Conservation (phyloP, 768 basidiomycete genomes). For the Amanita rubescens region DNA sequence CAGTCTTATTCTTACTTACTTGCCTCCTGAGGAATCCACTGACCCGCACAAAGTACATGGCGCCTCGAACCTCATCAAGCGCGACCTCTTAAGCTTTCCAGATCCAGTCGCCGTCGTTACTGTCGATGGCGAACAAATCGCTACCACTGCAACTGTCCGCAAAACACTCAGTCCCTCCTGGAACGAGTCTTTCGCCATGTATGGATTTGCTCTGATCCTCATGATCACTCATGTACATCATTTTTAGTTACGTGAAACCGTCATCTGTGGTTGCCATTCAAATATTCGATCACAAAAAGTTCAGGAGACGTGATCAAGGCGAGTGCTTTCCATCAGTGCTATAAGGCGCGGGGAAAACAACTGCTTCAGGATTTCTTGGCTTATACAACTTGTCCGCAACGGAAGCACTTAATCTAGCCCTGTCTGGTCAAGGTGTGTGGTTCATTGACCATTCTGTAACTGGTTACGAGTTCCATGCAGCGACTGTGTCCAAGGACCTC, state of each 20-base stretch:
- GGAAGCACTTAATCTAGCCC: slow-evolving; percentile 45
- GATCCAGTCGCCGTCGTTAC: slow-evolving; percentile 88
- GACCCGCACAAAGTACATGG: slow-evolving; percentile 81
- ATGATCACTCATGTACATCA: slow-evolving; percentile 10
- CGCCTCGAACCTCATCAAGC: slow-evolving; percentile 66
- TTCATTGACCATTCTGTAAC: slow-evolving; percentile 11
- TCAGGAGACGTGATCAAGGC: slow-evolving; percentile 82
- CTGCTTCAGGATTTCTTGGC: slow-evolving; percentile 44
- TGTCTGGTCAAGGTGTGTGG: slow-evolving; percentile 36
- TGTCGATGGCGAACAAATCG: slow-evolving; percentile 78
- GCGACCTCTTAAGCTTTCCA: slow-evolving; percentile 73
- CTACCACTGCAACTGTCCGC: slow-evolving; percentile 67
- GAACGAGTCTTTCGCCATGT: slow-evolving; percentile 87
- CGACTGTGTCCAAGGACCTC: slow-evolving; percentile 68
- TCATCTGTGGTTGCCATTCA: slow-evolving; percentile 76
- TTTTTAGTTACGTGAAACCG: slow-evolving; percentile 42
- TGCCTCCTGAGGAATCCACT: too few species aligned
- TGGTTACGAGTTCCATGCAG: slow-evolving; percentile 24
- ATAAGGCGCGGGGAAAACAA: neutral
- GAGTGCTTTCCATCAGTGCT: slow-evolving; percentile 24
- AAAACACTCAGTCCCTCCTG: slow-evolving; percentile 67
- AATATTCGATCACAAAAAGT: slow-evolving; percentile 87
- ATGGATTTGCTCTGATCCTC: slow-evolving; percentile 19
- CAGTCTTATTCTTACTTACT: slow-evolving; percentile 18
- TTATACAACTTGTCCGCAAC: slow-evolving; percentile 48